Base-by-base conservation (phyloP, 1,139 yeast genomes). In the Entelexis paramagnoliae region DNA sequence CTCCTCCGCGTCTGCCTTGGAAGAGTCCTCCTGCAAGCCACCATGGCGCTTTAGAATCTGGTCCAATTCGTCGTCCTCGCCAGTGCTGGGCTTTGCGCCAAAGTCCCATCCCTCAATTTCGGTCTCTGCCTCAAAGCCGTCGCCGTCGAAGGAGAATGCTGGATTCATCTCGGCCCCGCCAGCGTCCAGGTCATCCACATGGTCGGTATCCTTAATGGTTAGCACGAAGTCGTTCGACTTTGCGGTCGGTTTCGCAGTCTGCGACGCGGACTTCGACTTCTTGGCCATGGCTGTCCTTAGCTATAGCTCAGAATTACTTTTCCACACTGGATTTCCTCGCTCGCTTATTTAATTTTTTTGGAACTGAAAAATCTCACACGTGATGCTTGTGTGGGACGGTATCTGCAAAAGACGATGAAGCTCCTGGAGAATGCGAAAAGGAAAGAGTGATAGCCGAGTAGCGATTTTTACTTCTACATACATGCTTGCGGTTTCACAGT, bases 21-120 rank as follows among this genome's bases (percentile, higher is more conserved):
- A 65, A 68, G 20, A 7, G 5, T 33, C 47, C 5, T 19, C 24
- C 13, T 66, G 69, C 24, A 73, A 63, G 36, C 78, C 77, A 17
- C 70, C 68, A 51, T 66, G 64, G 67, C 89, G 77, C 69, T 83
- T 79, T 61, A 88, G 83, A 53, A 88, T 88, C 28, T 80, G 81
- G 63, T 88, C 96, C 59, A 88, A 72, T 69, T 87, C 93, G n/a
- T 88, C 95, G 53, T 80, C 86, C 58, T 55, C 45, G 17, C 46
- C 36, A 6, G 28, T 52, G 8, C 17, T n/a, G 16, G 56, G 60
- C 32, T 52, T 62, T 17, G 75, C 77, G 43, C 72, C 77, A 64
- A 86, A 85, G 59, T 86, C 88, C 96, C 96, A 88, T 3, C 95
- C 95, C 46, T 78, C 79, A 51, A 83, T 8, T 30, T 19, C 50